phyloP scores from a whole-genome alignment of 495 filamentous ascomycete species.

The Aspergillus olivimuriae region DNA sequence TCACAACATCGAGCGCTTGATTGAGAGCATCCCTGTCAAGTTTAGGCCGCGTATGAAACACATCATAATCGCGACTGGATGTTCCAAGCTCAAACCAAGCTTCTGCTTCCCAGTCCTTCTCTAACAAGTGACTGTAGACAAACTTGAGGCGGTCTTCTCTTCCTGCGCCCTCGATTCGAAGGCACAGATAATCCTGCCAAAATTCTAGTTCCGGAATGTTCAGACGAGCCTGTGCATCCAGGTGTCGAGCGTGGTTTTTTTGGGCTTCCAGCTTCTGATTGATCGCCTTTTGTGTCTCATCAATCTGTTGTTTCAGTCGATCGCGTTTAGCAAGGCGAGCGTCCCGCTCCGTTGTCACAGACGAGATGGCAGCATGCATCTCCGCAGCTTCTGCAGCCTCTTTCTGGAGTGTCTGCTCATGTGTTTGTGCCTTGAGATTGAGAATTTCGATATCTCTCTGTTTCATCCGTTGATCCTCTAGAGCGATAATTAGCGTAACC shows the following conservation, averaged over 20 bases:
- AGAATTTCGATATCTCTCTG: slow-evolving; percentile 82
- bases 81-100: slow-evolving; percentile 89
- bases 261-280: slow-evolving; percentile 55
- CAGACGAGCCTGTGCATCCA: slow-evolving; percentile 73
- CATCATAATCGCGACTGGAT: slow-evolving; percentile 73
- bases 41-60: slow-evolving; percentile 72
- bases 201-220: slow-evolving; percentile 92
- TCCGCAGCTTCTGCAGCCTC: slow-evolving; percentile 83
- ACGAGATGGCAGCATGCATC: slow-evolving; percentile 74
- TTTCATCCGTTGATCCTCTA: slow-evolving; percentile 88
- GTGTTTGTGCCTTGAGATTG: slow-evolving; percentile 65
- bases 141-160: slow-evolving; percentile 82
- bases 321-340: slow-evolving; percentile 66
- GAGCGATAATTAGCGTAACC: slow-evolving; percentile 14
- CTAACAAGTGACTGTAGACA: slow-evolving; percentile 75
- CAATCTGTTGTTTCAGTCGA: slow-evolving; percentile 69
- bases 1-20: slow-evolving; percentile 60
- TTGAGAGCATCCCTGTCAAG: slow-evolving; percentile 68
- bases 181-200: slow-evolving; percentile 84
- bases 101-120: slow-evolving; percentile 83
- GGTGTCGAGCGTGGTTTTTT: slow-evolving; percentile 52
- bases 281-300: slow-evolving; percentile 64
- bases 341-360: slow-evolving; percentile 70
- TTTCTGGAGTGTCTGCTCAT: slow-evolving; percentile 75
- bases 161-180: slow-evolving; percentile 87